These are phyloP conservation scores for Hortaea sp. DNA, from an alignment of 2,329 filamentous ascomycete species.

Conservation along the genomic window DNA sequence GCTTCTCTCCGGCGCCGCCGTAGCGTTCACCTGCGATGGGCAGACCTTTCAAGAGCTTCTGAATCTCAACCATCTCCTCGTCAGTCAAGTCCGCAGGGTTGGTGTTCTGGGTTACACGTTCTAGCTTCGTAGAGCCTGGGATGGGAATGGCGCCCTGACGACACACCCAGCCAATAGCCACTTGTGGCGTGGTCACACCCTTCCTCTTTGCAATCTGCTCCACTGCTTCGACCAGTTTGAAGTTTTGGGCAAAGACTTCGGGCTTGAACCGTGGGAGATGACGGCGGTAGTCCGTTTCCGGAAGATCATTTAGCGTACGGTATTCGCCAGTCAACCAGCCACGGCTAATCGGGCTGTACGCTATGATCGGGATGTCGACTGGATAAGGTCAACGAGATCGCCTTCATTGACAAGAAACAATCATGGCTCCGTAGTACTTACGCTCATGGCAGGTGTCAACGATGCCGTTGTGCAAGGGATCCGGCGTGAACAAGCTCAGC, in stretches of 20 bases:
- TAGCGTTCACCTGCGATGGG: too few relatives aligned
- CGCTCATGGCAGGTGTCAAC: conserved; percentile 40
- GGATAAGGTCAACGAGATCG: too few relatives aligned
- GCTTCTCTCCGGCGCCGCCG: too few relatives aligned
- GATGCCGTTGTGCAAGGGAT: conserved; percentile 28
- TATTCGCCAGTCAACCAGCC: conserved; percentile 28
- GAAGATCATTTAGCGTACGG: conserved; percentile 46
- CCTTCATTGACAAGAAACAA: background rate
- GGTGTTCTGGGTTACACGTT: too few relatives aligned
- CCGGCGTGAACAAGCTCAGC: conserved; percentile 17
- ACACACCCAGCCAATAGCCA: conserved; percentile 61
- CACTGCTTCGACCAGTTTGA: conserved; percentile 55
- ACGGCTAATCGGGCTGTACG: conserved; percentile 7
- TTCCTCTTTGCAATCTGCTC: conserved; percentile 51
- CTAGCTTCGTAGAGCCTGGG: conserved; percentile 56
- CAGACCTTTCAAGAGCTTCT: too few relatives aligned
- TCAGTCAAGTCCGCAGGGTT: too few relatives aligned
- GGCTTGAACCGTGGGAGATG: conserved; percentile 51
- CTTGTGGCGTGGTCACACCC: conserved; percentile 49
- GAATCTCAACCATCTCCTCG: too few relatives aligned
- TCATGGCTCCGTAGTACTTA: too few relatives aligned
- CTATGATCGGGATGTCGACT: conserved; percentile 8
- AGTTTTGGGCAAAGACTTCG: conserved; percentile 55
- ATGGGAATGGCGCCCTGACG: too few relatives aligned
- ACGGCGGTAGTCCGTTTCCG: conserved; percentile 39